A percentile compares a stretch with the other conserved stretches of the same genome.
These are phyloP conservation scores for Strobilomyces echinocephalus DNA, from an alignment of 768 basidiomycete genomes.

Conservation along the genomic window DNA sequence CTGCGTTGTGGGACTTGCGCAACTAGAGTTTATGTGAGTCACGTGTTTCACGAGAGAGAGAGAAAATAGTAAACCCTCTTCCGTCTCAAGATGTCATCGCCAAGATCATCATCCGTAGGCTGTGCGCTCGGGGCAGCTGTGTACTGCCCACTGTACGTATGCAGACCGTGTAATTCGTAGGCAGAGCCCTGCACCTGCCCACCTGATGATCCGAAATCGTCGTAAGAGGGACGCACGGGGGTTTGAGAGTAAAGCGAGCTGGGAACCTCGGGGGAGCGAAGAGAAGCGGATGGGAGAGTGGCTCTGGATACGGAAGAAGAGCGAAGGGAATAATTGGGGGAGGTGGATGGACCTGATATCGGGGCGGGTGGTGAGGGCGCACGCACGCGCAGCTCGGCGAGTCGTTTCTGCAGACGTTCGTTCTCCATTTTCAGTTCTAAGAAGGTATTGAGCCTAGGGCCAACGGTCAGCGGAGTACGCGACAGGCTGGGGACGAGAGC, in stretches of 20 bases:
- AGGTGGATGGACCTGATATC: slow-evolving; percentile 11
- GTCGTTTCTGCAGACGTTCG: slow-evolving; percentile 64
- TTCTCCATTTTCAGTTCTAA: slow-evolving; percentile 88
- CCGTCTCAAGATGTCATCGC: slow-evolving; percentile 51
- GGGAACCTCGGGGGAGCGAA: slow-evolving; percentile 10
- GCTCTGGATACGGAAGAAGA: slow-evolving; percentile 25
- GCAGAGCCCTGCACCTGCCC: slow-evolving; percentile 9
- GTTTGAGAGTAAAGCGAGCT: slow-evolving; percentile 16
- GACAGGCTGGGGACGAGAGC: background rate
- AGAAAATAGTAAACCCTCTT: slow-evolving; percentile 53
- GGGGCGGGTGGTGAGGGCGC: slow-evolving; percentile 16
- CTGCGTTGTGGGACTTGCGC: slow-evolving; percentile 42
- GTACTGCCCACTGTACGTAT: slow-evolving; percentile 17
- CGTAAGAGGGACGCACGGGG: slow-evolving; percentile 9
- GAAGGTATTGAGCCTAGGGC: slow-evolving; percentile 60
- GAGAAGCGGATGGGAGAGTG: slow-evolving; percentile 18
- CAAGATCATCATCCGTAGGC: slow-evolving; percentile 37
- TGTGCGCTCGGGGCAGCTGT: slow-evolving; percentile 9
- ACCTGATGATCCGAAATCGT: slow-evolving; percentile 9
- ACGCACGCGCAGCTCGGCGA: slow-evolving; percentile 40
- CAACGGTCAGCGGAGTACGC: background rate
- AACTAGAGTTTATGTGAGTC: slow-evolving; percentile 14
- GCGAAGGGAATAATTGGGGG: slow-evolving; percentile 26
- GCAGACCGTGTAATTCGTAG: slow-evolving; percentile 21
- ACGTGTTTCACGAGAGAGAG: background rate